A percentile compares a stretch with the other conserved stretches of the same genome.
phyloP scores from a whole-genome alignment of 2,329 filamentous ascomycete genomes.

The Fusarium solani-melongenae region DNA sequence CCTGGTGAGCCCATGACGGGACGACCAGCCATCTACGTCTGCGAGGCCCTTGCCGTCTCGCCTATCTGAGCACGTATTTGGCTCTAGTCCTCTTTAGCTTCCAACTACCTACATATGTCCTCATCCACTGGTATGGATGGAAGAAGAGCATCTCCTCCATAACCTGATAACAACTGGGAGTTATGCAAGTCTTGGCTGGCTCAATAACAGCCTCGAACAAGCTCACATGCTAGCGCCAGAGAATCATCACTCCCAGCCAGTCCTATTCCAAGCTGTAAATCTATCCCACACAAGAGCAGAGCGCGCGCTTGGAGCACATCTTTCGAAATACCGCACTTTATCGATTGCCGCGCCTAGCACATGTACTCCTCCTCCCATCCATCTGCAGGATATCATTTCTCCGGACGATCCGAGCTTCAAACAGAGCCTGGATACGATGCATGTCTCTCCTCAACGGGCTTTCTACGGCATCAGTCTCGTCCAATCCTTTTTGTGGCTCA shows the following conservation, averaged over 20 bases:
- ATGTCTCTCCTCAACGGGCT: background rate
- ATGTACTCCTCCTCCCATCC: background rate
- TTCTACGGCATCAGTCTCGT: background rate
- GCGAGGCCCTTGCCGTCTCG: constrained; percentile 11
- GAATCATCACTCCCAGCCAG: background rate
- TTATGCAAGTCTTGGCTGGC: background rate
- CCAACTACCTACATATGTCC: background rate
- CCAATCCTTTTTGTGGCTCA: background rate
- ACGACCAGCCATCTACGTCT: constrained; percentile 16
- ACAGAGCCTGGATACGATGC: background rate
- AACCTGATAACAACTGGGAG: background rate
- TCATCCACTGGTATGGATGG: background rate
- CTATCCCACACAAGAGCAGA: background rate
- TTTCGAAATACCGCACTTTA: background rate
- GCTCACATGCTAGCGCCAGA: background rate
- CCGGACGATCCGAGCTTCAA: background rate
- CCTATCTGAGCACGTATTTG: constrained; percentile 5
- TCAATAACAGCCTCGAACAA: background rate
- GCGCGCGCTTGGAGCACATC: background rate
- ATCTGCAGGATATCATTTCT: background rate
- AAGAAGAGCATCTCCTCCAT: background rate
- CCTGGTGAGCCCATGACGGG: background rate
- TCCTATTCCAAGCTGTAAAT: background rate
- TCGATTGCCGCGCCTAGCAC: background rate
- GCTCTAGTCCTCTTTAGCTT: background rate